These are phyloP conservation scores for Herpotrichia juniperi DNA, from an alignment of 2,329 filamentous ascomycete genomes.

Conservation along the genomic window DNA sequence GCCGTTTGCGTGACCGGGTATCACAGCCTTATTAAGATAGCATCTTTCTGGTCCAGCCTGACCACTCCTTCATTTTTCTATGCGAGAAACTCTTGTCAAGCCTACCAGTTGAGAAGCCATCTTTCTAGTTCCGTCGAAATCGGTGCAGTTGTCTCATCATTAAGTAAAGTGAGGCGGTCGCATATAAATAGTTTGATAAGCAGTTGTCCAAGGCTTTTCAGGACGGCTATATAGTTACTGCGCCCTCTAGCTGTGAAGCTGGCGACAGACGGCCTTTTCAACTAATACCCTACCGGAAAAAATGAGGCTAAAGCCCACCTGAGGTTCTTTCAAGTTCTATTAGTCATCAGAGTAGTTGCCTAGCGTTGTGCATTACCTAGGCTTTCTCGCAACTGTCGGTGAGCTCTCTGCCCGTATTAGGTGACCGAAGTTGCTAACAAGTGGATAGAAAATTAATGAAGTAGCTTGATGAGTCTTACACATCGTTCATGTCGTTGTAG, in stretches of 20 bases:
- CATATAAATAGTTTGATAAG: neutral
- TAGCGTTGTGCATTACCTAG: neutral
- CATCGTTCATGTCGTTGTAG: neutral
- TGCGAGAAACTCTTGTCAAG: neutral
- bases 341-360: slow-evolving; percentile 5
- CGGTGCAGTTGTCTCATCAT: neutral
- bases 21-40: neutral
- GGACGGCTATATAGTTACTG: slow-evolving; percentile 4
- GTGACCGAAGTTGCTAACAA: neutral
- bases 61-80: neutral
- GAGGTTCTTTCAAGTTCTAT: neutral
- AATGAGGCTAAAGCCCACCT: slow-evolving; percentile 6
- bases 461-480: neutral
- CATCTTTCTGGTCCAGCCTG: neutral
- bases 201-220: neutral
- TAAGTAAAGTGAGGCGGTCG: neutral
- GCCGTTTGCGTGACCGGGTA: neutral
- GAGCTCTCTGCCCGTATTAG: neutral
- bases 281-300: slow-evolving; percentile 5
- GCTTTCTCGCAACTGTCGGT: neutral
- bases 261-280: slow-evolving; percentile 6
- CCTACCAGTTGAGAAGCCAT: neutral
- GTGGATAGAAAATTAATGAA: neutral
- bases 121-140: neutral
- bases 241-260: slow-evolving; percentile 7